phyloP scores from a whole-genome alignment of 225 moss, liverwort and hornwort species.

The Lunularia cruciata region DNA sequence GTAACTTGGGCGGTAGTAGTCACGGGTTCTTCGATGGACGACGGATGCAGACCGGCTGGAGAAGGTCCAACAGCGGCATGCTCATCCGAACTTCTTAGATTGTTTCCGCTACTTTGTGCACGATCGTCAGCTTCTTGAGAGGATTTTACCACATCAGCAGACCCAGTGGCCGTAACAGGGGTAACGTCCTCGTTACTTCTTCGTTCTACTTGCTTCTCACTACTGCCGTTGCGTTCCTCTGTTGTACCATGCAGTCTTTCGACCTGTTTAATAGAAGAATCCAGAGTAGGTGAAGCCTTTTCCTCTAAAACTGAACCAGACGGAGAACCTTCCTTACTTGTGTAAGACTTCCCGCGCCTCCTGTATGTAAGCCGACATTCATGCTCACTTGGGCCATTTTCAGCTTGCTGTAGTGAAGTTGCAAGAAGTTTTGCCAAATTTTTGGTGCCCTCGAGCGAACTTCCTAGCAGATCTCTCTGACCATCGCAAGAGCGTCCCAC shows the following conservation, averaged over 20 bases:
- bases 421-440: too few species aligned
- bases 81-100: not conserved
- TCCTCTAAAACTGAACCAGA: not conserved
- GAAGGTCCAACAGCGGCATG: not conserved
- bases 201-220: not conserved
- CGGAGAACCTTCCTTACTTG: not conserved
- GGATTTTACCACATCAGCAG: not conserved
- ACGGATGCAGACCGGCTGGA: not conserved
- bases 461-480: too few species aligned
- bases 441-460: too few species aligned
- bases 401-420: too few species aligned
- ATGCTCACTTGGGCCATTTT: not conserved
- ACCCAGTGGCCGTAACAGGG: not conserved
- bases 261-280: not conserved
- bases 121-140: not conserved
- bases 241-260: not conserved
- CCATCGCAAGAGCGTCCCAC: too few species aligned
- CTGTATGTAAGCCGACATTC: not conserved
- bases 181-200: not conserved
- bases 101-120: not conserved
- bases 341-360: not conserved
- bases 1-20: too few species aligned
- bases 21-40: not conserved
- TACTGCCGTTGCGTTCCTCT: not conserved
- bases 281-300: not conserved